Evolutionary conservation across 2,329 filamentous ascomycete species (phyloP).

Genomic region (Apiospora sp.): DNA sequence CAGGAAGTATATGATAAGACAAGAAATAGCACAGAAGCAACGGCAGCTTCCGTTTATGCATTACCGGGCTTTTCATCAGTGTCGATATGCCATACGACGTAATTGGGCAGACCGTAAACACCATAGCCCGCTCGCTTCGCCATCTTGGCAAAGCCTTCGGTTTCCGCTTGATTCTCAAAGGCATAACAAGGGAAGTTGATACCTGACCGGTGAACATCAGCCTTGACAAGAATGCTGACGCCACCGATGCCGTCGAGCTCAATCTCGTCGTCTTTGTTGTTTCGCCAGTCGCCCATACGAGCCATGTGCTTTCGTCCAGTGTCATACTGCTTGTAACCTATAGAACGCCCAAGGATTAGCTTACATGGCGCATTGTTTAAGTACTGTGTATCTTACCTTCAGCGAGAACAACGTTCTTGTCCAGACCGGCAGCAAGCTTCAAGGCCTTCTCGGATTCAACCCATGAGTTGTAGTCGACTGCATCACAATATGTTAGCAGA

Average conservation of each 20-base stretch:
- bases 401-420: conserved; percentile 84
- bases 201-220: conserved; percentile 93
- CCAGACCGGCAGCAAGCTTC: conserved; percentile 74
- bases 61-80: conserved; percentile 95
- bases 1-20: conserved; percentile 37
- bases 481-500: conserved; percentile 33
- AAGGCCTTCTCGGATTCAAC: conserved; percentile 88
- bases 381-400: conserved; percentile 68
- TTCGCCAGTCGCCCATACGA: conserved; percentile 87
- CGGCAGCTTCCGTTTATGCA: conserved; percentile 44
- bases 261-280: conserved; percentile 91
- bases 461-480: conserved; percentile 99
- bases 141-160: conserved; percentile 99
- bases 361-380: neutral
- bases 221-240: conserved; percentile 97
- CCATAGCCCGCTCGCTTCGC: conserved; percentile 94
- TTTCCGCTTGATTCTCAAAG: conserved; percentile 99
- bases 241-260: conserved; percentile 95
- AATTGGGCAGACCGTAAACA: conserved; percentile 93
- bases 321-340: conserved; percentile 91
- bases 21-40: conserved; percentile 33
- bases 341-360: conserved; percentile 27
- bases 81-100: conserved; percentile 98
- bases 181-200: conserved; percentile 98
- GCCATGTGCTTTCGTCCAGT: conserved; percentile 93